These are phyloP conservation scores for Fusarium illudens DNA, from an alignment of 2,329 filamentous ascomycete genomes.

Conservation along the genomic window DNA sequence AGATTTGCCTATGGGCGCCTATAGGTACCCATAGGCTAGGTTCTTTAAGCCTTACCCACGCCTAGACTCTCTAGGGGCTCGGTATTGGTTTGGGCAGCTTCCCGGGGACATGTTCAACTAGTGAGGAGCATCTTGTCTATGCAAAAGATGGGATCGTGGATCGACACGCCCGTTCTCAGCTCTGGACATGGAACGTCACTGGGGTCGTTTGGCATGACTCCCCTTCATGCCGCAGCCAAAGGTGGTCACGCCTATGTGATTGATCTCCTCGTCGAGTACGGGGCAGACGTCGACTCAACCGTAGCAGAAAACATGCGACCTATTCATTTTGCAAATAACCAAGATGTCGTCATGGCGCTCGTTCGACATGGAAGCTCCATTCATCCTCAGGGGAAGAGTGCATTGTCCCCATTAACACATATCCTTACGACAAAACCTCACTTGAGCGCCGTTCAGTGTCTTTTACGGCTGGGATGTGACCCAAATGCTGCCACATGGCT, in stretches of 20 bases:
- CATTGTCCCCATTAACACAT: not conserved
- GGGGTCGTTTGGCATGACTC: constrained; percentile 6
- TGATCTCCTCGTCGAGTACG: not conserved
- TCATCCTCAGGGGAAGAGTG: not conserved
- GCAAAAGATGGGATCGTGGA: not conserved
- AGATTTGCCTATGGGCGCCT: no score
- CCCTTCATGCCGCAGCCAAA: constrained; percentile 10
- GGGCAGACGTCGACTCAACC: not conserved
- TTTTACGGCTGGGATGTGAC: not conserved
- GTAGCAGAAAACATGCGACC: not conserved
- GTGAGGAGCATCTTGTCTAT: not conserved
- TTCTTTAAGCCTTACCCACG: no score
- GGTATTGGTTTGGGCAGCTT: constrained; percentile 9
- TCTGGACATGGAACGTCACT: not conserved
- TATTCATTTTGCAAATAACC: constrained; percentile 9
- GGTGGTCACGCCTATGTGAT: constrained; percentile 4
- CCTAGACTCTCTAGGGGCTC: not conserved
- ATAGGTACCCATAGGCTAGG: no score
- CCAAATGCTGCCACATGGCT: not conserved
- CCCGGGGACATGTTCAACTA: not conserved
- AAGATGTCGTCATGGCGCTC: constrained; percentile 1
- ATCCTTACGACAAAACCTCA: not conserved
- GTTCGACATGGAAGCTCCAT: constrained; percentile 6
- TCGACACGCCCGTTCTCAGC: constrained; percentile 10
- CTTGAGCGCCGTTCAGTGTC: not conserved